A percentile compares a stretch with the other conserved stretches of the same genome.
Conservation (phyloP, 108 stramenopile species). For the Phaeodactylum tricornutum region DNA sequence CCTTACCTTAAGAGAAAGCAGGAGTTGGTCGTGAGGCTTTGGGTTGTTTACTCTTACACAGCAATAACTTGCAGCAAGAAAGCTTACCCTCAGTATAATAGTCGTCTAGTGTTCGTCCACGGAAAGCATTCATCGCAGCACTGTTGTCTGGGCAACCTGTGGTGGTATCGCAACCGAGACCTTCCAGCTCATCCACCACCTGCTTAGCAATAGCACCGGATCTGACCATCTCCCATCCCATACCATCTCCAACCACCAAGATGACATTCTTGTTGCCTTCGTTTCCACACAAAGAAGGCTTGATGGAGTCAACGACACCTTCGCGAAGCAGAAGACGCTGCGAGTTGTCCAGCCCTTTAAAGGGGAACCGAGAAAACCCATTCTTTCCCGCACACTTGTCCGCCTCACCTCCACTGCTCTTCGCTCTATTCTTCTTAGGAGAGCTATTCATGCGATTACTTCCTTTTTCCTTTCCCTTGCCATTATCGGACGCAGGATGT, state of each 20-base stretch:
- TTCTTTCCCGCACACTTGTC: too few relatives aligned
- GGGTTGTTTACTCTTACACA: too few relatives aligned
- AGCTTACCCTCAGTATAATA: slow-evolving; percentile 46
- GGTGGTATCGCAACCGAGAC: slow-evolving; percentile 28
- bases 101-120: slow-evolving; percentile 27
- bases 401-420: too few relatives aligned
- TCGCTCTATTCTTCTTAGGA: too few relatives aligned
- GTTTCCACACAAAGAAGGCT: slow-evolving; percentile 15
- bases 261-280: slow-evolving; percentile 38
- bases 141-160: slow-evolving; percentile 21
- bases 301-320: slow-evolving; percentile 29
- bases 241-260: slow-evolving; percentile 53
- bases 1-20: slow-evolving; percentile 12
- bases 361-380: slow-evolving; percentile 9
- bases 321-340: slow-evolving; percentile 32
- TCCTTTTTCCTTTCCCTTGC: too few relatives aligned
- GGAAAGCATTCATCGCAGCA: slow-evolving; percentile 26
- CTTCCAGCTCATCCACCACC: slow-evolving; percentile 29
- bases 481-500: too few relatives aligned
- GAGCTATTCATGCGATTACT: too few relatives aligned
- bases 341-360: slow-evolving; percentile 23
- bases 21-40: background rate
- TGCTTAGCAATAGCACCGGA: slow-evolving; percentile 41
- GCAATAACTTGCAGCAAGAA: background rate
- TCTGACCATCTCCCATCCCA: slow-evolving; percentile 52